Percentiles rank a stretch among this genome's conserved stretches.
Evolutionary conservation across 495 filamentous ascomycete genomes (phyloP).

Genomic region (Talaromyces thailandensis): DNA sequence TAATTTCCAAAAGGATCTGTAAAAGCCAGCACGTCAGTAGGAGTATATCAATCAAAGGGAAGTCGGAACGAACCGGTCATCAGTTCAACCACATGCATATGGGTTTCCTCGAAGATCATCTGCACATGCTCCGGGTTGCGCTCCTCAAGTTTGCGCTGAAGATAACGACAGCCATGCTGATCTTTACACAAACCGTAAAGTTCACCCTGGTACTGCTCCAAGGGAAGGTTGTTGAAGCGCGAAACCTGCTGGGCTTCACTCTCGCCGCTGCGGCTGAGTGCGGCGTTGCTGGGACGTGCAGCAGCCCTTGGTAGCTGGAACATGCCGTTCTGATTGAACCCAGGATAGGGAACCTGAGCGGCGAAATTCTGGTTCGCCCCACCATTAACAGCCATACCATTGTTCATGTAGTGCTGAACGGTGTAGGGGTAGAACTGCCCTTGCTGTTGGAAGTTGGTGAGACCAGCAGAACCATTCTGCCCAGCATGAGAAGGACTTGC

Average conservation of each 20-base stretch:
- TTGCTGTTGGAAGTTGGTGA: constrained; percentile 17
- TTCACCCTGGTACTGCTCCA: constrained; percentile 72
- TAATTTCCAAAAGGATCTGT: constrained; percentile 96
- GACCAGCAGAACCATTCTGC: constrained; percentile 11
- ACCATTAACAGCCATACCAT: constrained; percentile 16
- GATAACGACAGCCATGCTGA: constrained; percentile 89
- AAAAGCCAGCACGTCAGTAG: constrained; percentile 3
- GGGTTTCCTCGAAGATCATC: constrained; percentile 88
- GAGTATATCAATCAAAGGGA: neutral
- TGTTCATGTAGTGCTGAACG: constrained; percentile 24
- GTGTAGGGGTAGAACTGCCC: constrained; percentile 24
- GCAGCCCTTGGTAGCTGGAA: constrained; percentile 26
- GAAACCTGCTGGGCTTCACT: constrained; percentile 28
- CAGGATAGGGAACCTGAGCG: constrained; percentile 15
- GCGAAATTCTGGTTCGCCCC: constrained; percentile 19
- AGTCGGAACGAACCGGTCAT: constrained; percentile 62
- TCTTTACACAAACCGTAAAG: constrained; percentile 90
- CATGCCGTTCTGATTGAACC: constrained; percentile 21
- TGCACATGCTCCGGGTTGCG: constrained; percentile 72
- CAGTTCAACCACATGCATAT: constrained; percentile 84
- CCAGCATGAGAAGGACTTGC: constrained; percentile 12
- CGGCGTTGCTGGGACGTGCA: constrained; percentile 13
- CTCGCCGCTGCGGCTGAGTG: constrained; percentile 24
- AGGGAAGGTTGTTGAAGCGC: constrained; percentile 65
- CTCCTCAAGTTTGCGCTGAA: constrained; percentile 96